These are phyloP conservation scores for Pseudogymnoascus sp. DNA, from an alignment of 2,329 filamentous ascomycete genomes.

Conservation along the genomic window DNA sequence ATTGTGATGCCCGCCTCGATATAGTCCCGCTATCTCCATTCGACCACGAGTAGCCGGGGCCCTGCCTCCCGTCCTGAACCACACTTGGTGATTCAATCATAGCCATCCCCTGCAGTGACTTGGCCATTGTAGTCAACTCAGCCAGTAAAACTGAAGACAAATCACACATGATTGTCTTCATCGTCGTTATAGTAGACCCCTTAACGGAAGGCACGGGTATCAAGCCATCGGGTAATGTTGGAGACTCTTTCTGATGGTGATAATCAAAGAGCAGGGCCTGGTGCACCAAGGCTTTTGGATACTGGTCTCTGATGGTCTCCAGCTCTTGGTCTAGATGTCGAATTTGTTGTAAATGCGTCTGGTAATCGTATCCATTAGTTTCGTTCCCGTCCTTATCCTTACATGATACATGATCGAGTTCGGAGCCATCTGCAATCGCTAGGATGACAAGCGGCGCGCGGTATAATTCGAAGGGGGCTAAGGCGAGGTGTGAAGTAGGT, in stretches of 20 bases:
- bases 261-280: slow-evolving; percentile 76
- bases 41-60: slow-evolving; percentile 36
- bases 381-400: slow-evolving; percentile 49
- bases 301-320: slow-evolving; percentile 60
- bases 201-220: slow-evolving; percentile 60
- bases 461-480: slow-evolving; percentile 85
- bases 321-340: slow-evolving; percentile 57
- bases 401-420: slow-evolving; percentile 49
- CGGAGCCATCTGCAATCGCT: slow-evolving; percentile 73
- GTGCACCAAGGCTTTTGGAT: slow-evolving; percentile 68
- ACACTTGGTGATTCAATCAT: slow-evolving; percentile 69
- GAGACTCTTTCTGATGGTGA: slow-evolving; percentile 37
- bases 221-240: slow-evolving; percentile 57
- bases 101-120: slow-evolving; percentile 62
- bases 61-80: slow-evolving; percentile 32
- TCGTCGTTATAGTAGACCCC: slow-evolving; percentile 65
- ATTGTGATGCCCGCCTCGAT: slow-evolving; percentile 48
- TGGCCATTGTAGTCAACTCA: slow-evolving; percentile 67
- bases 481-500: slow-evolving; percentile 66
- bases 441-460: slow-evolving; percentile 77
- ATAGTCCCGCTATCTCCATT: slow-evolving; percentile 34
- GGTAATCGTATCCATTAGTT: slow-evolving; percentile 38
- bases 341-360: slow-evolving; percentile 46
- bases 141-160: slow-evolving; percentile 65
- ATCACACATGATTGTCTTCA: slow-evolving; percentile 74